Base-by-base conservation (phyloP, 306 rosid genomes). In the Gastrolobium bilobum region DNA sequence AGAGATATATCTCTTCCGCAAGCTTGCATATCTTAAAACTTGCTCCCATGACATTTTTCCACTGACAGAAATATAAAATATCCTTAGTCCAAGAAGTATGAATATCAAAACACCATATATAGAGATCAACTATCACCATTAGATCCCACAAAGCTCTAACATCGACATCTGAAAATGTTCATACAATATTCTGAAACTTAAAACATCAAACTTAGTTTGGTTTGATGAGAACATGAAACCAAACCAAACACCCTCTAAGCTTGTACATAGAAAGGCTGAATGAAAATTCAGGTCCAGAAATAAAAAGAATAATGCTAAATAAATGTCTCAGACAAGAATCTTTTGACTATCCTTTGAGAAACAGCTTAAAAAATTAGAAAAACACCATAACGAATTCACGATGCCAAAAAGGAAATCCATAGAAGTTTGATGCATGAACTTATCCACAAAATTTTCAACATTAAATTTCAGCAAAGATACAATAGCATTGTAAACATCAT, bases 1-100 rank as follows among this genome's bases (percentile, higher is more conserved):
- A 73, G 91, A 84, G 44, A 95, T 84, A 69, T 95, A 95, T 91
- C 83, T 89, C 88, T 93, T 95, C 74, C 91, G 93, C 84, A 95
- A 85, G 47, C 87, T 87, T 68, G 97, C 90, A 73, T 87, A 91
- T 91, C 84, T 92, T 82, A 93, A 85, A 88, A 95, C 97, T 75
- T 95, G 96, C 78, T 93, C 96, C 99, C 98, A 95, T 29, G 99
- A 87, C 94, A 93, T 80, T 83, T 89, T 91, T 78, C 99, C 99
- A 87, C 99, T 95, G 96, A 84, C 81, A 86, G 57, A 77, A 83
- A 62, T 37, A 64, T 62, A 68, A 73, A 68, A 73, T 37, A 61
- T 79, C 67, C 56, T 75, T 14, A 85, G 82, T 75, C 57, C 63
- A 66, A 72, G 52, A 65, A 83, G 54, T 70, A 51, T 30, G 43